Evolutionary conservation across 2,329 filamentous ascomycete species (phyloP), one percentile per base, ranked within the genome.

Genomic region (Falciphora oryzae): DNA sequence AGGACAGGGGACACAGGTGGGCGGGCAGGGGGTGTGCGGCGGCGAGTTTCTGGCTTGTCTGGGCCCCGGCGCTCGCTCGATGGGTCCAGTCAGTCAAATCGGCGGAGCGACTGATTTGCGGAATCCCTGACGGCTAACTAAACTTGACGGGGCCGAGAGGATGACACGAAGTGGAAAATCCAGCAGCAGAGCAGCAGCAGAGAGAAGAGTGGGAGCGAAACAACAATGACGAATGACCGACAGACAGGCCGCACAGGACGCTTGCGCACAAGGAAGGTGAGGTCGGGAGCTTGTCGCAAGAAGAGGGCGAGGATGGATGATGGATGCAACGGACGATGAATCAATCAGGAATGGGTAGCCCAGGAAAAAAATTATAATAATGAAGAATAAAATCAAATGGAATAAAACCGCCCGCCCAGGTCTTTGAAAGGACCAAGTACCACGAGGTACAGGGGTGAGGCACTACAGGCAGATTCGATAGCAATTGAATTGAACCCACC

Each of bases 401-500:
- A 61, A 64, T 2, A 64, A 64, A 57, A 64, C 1, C 14, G 38
- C 13, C 5, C 44, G 35, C 44, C 44, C 44, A 22, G 32, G 32
- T 3, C 32, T 10, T 14, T 35, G 8, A 11, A 35, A 11, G 4
- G n/a, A 27, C 57, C 57, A 28, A 58, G n/a, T 58, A 28, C 29
- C 27, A 32, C 31, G 18, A 59, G 13, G 57, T 59, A 59, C 57
- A 31, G 27, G 31, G 28, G 16, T 2, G 8, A 59, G 10, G n/a
- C 6, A 31, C 10, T 16, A 28, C 57, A 28, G 57, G 10, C 28
- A 14, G 14, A 25, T n/a, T 53, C 44, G n/a, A 53, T 25, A n/a
- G 22, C 44, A 44, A 44, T 25, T 53, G 44, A 25, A 25, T 18
- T 1, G 44, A 53, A 53, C n/a, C 44, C 44, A 53, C 44, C 44